These are phyloP conservation scores for Myriosclerotinia duriaeana DNA, from an alignment of 2,329 filamentous ascomycete species.

Conservation along the genomic window DNA sequence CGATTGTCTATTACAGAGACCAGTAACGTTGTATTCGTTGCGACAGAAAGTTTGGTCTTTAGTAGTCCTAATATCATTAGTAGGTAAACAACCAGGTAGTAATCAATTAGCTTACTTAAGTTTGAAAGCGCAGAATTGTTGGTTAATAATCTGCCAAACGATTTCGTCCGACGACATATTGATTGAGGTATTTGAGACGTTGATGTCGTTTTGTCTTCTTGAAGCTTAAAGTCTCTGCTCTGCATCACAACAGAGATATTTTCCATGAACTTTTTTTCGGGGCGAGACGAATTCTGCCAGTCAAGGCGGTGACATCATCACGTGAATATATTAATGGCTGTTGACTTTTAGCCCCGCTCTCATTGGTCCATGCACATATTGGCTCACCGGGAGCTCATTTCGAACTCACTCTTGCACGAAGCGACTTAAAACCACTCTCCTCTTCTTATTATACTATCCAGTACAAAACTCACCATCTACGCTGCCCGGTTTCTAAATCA, in stretches of 20 bases:
- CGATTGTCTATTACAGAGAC: slow-evolving; percentile 81
- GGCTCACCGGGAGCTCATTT: slow-evolving; percentile 4
- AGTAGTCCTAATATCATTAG: slow-evolving; percentile 57
- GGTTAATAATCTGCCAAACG: slow-evolving; percentile 95
- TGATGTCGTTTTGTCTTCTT: slow-evolving; percentile 4
- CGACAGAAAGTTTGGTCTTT: slow-evolving; percentile 92
- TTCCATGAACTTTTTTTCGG: slow-evolving; percentile 23
- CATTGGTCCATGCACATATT: slow-evolving; percentile 8
- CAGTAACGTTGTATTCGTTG: slow-evolving; percentile 87
- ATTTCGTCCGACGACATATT: slow-evolving; percentile 91
- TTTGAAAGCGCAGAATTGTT: slow-evolving; percentile 93
- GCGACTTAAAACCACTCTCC: too few species aligned
- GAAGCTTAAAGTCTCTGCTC: slow-evolving; percentile 7
- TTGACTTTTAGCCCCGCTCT: neutral
- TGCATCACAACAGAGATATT: slow-evolving; percentile 14
- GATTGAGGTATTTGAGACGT: slow-evolving; percentile 1
- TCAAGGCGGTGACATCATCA: neutral
- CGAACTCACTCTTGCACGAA: too few species aligned
- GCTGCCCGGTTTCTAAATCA: too few species aligned
- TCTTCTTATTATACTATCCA: too few species aligned
- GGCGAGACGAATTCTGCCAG: slow-evolving; percentile 13
- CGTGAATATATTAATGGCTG: neutral
- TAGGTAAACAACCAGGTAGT: slow-evolving; percentile 36
- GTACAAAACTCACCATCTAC: too few species aligned
- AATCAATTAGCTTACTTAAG: slow-evolving; percentile 63